phyloP scores from a whole-genome alignment of 257 asterid species.

The Solanum paucissectum region DNA sequence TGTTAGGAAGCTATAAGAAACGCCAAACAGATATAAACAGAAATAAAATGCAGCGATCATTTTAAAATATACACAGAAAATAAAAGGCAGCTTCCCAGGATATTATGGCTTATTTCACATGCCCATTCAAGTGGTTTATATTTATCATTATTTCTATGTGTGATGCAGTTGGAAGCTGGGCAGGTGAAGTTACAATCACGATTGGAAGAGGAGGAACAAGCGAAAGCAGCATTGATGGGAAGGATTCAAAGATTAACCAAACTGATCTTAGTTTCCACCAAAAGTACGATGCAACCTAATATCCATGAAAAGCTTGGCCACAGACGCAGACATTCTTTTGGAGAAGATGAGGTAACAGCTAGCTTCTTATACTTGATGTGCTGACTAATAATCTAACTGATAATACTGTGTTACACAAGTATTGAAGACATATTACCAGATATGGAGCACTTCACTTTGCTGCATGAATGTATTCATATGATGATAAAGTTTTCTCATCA shows the following conservation, averaged over 20 bases:
- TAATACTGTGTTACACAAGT: background rate
- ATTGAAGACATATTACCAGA: background rate
- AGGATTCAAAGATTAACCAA: conserved; percentile 86
- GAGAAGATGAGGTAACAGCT: conserved; percentile 67
- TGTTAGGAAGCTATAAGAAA: background rate
- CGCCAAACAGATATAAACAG: background rate
- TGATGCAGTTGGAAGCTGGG: conserved; percentile 75
- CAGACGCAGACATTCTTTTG: conserved; percentile 76
- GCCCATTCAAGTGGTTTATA: background rate
- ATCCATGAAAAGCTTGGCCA: conserved; percentile 36
- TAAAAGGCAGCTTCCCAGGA: background rate
- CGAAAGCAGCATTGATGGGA: conserved; percentile 83
- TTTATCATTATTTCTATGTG: background rate
- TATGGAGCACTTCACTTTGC: background rate
- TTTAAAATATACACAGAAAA: background rate
- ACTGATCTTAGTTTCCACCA: conserved; percentile 74
- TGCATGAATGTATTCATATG: background rate
- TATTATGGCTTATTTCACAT: background rate
- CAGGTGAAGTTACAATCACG: conserved; percentile 74
- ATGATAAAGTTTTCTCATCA: background rate
- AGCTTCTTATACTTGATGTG: background rate
- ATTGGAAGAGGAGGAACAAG: conserved; percentile 88
- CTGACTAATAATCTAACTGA: background rate
- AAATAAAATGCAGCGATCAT: background rate
- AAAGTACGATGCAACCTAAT: conserved; percentile 41